Conservation (phyloP, 768 basidiomycete genomes). For the Tulasnella sp. region DNA sequence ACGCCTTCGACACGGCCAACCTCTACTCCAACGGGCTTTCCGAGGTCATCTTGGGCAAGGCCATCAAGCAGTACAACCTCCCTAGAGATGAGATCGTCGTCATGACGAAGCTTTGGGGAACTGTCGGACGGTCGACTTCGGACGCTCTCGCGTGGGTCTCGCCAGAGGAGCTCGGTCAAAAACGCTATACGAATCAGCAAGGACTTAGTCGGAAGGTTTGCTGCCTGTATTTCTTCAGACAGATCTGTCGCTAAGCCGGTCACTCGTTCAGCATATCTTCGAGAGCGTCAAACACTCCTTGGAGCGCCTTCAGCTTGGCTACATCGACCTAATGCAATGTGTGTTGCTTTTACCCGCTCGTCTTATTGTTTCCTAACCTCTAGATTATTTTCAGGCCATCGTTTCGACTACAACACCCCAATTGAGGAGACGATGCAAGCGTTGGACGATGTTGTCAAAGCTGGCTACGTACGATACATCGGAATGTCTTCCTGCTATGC, state of each 20-base stretch:
- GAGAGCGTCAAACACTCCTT: conserved; percentile 50
- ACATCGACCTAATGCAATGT: conserved; percentile 54
- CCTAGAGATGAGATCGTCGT: conserved; percentile 69
- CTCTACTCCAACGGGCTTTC: conserved; percentile 67
- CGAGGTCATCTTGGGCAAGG: conserved; percentile 71
- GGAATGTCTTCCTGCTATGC: conserved; percentile 33
- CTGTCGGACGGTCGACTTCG: neutral
- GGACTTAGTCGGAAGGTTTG: conserved; percentile 33
- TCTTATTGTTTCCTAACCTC: neutral
- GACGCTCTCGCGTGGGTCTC: neutral
- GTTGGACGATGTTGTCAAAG: conserved; percentile 52
- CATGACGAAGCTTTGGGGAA: conserved; percentile 64
- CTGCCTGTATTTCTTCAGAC: neutral
- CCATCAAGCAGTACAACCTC: conserved; percentile 55
- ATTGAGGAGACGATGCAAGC: conserved; percentile 42
- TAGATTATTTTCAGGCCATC: conserved; percentile 38
- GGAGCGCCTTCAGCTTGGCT: conserved; percentile 50
- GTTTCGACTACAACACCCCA: conserved; percentile 53
- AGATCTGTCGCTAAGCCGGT: neutral
- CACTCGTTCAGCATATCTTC: conserved; percentile 51
- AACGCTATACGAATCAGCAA: conserved; percentile 30
- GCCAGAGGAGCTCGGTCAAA: conserved; percentile 18
- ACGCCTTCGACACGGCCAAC: conserved; percentile 43
- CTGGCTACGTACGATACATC: conserved; percentile 54
- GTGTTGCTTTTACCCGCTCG: conserved; percentile 32